Base-by-base conservation (phyloP, 768 basidiomycete genomes). In the Cantharellus anzutake region DNA sequence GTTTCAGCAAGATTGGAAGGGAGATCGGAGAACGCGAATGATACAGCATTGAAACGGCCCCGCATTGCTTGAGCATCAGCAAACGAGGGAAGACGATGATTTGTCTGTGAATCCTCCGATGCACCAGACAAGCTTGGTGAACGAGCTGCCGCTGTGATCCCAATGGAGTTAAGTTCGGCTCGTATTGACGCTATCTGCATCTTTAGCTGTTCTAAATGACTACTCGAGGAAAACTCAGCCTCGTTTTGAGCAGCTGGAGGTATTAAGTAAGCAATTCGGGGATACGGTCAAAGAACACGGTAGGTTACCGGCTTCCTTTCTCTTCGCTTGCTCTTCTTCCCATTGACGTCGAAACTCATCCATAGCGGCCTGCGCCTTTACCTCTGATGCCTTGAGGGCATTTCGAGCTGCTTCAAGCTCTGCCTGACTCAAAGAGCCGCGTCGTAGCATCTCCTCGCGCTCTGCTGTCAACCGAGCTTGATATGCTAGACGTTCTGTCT, bases 121-220 rank as follows among this genome's bases (percentile, higher is more conserved):
- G 41, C 5, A 29, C 60, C 20, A 41, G 55, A 16, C n/a, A 41
- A 59, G 20, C 20, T 29, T 29, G 20, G 68, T 3, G 82, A 78
- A 34, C 74, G 74, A 16, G 76, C 74, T 44, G 73, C 67, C 48
- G 78, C 75, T 53, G 78, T 78, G 63, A 87, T 78, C 59, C 73
- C 76, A 61, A 88, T 73, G 4, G 80, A 76, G 51, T 76, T 77
- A 40, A 89, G 70, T 7, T 78, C 75, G 65, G 76, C 83, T 59
- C 83, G 75, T 37, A 85, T 70, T 39, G 4, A 35, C 39, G 56
- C 60, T 51, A 14, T 48, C 44, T 48, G 44, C 11, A 29, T 29
- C 20, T 29, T 29, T 29, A 29, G 20, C 20, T 29, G 20, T 29
- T 29, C 20, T 29, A 29, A 29, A 29, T 29, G 20, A 29, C 20